Evolutionary conservation across 176 grass and related monocot species (phyloP), one percentile per base, ranked within the genome.

Genomic region (Aegilops speltoides): DNA sequence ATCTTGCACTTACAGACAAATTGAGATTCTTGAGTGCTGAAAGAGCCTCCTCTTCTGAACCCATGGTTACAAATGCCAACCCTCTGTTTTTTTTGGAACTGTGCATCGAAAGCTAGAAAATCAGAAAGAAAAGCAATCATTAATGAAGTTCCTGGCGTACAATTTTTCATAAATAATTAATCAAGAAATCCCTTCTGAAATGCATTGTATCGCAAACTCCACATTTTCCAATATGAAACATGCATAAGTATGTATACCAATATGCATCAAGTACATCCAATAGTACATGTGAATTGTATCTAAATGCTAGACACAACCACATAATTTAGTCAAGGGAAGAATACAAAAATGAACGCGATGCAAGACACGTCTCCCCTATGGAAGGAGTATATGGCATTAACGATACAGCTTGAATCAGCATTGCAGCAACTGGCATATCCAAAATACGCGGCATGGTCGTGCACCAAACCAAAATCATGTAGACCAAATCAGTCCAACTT

Each of bases 1-100:
- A 46, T 33, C 25, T 81, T 78, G 25, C 80, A 87, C 97, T 92
- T 93, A 99, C 97, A 87, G 83, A 68, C 60, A 85, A 81, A 90
- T 93, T 84, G 32, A 99, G 84, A 91, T 82, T 85, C 57, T 79
- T 83, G 31, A 93, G 74, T 60, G 94, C 92, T 86, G 79, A 76
- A 73, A 88, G 79, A 57, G 97, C 94, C 45, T 94, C 97, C 37
- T 96, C 89, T 89, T 96, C 94, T 24, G 94, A 94, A 54, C 77
- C 89, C 97, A 99, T 99, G 80, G 87, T 93, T 34, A 99, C 70
- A 91, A 99, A 99, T 83, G 87, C 97, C 86, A 96, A 87, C 81
- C 97, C 97, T 91, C 97, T 90, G 80, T 99, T 99, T 94, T 84
- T 96, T 40, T 28, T 89, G 32, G 91, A 77, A 45, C 79, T 94